Conservation (phyloP, 208 protist species). For the Acanthamoeba castellanii region DNA sequence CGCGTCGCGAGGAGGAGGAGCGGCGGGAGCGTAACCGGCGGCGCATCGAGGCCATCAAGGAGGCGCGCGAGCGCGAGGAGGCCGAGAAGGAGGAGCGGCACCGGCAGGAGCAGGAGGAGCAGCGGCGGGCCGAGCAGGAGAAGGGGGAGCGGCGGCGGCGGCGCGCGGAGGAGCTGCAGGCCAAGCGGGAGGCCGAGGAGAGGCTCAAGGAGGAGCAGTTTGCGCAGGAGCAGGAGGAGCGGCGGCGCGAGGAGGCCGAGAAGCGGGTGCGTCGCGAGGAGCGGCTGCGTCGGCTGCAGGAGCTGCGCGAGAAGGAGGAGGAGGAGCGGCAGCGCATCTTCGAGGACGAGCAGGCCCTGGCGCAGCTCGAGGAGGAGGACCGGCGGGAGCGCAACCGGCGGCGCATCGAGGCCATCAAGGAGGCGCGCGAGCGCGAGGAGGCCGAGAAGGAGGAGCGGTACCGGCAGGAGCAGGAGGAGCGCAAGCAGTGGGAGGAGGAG, state of each 20-base stretch:
- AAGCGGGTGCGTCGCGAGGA: neutral
- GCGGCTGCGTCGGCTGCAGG: neutral
- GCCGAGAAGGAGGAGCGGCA: neutral
- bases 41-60: neutral
- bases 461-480: slow-evolving; percentile 20
- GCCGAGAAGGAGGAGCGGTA: slow-evolving; percentile 12
- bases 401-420: neutral
- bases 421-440: slow-evolving; percentile 10
- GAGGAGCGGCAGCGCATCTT: neutral
- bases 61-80: slow-evolving; percentile 1
- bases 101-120: neutral
- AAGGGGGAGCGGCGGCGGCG: neutral
- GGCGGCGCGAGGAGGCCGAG: neutral
- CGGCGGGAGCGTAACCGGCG: neutral
- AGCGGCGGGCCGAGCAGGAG: neutral
- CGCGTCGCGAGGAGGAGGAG: neutral
- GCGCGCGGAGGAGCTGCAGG: slow-evolving; percentile 3
- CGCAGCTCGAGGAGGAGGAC: neutral
- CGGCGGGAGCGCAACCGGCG: neutral
- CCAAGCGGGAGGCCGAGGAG: neutral
- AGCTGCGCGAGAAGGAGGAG: neutral
- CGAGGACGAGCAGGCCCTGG: neutral
- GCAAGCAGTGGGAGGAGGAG: neutral
- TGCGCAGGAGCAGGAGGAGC: neutral
- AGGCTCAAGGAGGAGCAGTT: neutral